These are phyloP conservation scores for Phytophthora boehmeriae DNA, from an alignment of 352 stramenopile species.

Conservation along the genomic window DNA sequence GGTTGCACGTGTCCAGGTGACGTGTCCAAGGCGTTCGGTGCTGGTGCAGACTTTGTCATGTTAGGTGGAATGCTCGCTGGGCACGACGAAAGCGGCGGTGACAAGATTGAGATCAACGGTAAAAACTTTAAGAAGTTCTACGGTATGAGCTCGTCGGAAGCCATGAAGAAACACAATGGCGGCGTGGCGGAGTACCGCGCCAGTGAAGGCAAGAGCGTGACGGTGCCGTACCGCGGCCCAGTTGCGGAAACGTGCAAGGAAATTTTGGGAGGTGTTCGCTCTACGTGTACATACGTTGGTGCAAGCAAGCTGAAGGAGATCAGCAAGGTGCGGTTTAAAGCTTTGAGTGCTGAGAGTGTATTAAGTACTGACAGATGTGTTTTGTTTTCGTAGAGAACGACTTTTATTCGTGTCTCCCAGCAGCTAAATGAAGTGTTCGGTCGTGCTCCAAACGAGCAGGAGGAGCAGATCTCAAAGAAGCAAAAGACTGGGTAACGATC, in stretches of 20 bases:
- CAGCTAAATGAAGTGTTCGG: conserved; percentile 93
- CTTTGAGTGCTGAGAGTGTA: background rate
- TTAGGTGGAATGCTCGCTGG: conserved; percentile 92
- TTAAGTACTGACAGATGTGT: conserved; percentile 3
- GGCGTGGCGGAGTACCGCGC: conserved; percentile 92
- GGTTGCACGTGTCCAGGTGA: conserved; percentile 91
- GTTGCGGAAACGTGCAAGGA: conserved; percentile 86
- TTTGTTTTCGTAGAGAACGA: conserved; percentile 68
- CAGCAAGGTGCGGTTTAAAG: conserved; percentile 65
- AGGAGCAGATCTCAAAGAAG: conserved; percentile 65
- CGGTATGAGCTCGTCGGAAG: conserved; percentile 91
- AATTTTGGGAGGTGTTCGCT: conserved; percentile 92
- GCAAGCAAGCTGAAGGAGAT: conserved; percentile 90
- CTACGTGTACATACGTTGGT: conserved; percentile 93
- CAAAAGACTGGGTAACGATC: conserved; percentile 50
- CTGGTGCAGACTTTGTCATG: conserved; percentile 94
- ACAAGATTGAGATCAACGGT: conserved; percentile 75
- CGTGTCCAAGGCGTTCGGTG: conserved; percentile 91
- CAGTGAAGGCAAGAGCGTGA: conserved; percentile 92
- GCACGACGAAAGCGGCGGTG: conserved; percentile 90
- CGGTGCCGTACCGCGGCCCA: conserved; percentile 85
- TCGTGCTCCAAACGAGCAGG: conserved; percentile 77
- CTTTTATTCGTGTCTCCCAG: conserved; percentile 93
- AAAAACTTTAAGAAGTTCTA: conserved; percentile 92
- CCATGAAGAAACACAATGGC: conserved; percentile 93